Base-by-base conservation (phyloP, 2,329 filamentous ascomycete species). In the Claviceps humidiphila region DNA sequence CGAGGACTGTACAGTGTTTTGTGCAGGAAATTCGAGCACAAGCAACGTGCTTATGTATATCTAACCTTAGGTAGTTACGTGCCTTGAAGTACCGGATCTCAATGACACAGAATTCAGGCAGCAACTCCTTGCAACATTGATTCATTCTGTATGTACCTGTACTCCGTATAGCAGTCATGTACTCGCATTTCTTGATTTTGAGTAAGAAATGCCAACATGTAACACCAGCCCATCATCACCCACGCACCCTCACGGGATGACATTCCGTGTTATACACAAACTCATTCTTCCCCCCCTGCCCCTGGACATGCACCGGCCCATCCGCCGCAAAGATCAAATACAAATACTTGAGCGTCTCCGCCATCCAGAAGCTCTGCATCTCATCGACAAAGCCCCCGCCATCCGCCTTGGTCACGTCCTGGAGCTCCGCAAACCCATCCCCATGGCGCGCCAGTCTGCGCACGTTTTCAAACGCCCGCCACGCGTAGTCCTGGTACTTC, bases 361-460 rank as follows among this genome's bases (percentile, higher is more conserved):
- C 88, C 65, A 94, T 89, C 72, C 86, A 83, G 70, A 93, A 95
- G 60, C 85, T 90, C 69, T 95, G 87, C 74, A 91, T 85, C 64
- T 84, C 83, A 64, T 95, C 80, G 43, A 68, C 66, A 54, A 76
- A 80, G 0, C 68, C 66, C 1, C 85, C 85, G 9, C 86, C 87
- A 34, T 72, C 73, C 3, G 62, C 59, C 3, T 67, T 69, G 58
- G 85, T 87, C 46, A 94, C 86, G 63, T 94, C 67, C 0, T 60
- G 64, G 52, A 94, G 70, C 34, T 77, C 74, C 13, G 78, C 77
- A 67, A 81, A 94, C 7, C 85, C 89, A 22, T 77, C 82, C 6
- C 78, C 79, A 0, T 77, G 78, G 24, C 76, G 70, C 57, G 81
- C 82, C 16, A 78, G 84, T 34, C 66, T 65, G 60, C 82, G 83